Evolutionary conservation across 805 yeast genomes (phyloP).

Genomic region (Lipomyces kockii): DNA sequence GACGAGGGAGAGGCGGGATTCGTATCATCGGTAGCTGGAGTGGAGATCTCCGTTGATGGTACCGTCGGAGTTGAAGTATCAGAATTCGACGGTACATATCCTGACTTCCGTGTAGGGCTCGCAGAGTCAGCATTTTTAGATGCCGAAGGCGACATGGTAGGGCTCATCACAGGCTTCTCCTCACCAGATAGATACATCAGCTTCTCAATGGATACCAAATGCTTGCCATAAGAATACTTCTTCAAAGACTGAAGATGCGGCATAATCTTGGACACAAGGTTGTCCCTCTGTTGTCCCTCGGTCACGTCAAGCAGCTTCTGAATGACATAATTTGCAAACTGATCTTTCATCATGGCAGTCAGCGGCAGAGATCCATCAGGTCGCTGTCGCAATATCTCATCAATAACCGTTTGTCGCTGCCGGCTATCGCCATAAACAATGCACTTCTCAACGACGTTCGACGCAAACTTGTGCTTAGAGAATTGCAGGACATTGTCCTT

Average conservation of each 20-base stretch:
- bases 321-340: slow-evolving; percentile 95
- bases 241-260: slow-evolving; percentile 78
- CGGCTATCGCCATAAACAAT: slow-evolving; percentile 69
- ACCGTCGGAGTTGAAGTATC: not conserved
- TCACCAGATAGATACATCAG: slow-evolving; percentile 29
- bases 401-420: slow-evolving; percentile 67
- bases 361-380: slow-evolving; percentile 51
- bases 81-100: not conserved
- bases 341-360: slow-evolving; percentile 95
- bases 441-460: slow-evolving; percentile 95
- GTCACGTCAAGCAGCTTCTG: slow-evolving; percentile 90
- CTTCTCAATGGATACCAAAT: slow-evolving; percentile 45
- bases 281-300: slow-evolving; percentile 67
- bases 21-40: slow-evolving; percentile 11
- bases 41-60: not conserved
- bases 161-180: slow-evolving; percentile 12
- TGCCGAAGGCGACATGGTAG: slow-evolving; percentile 6
- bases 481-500: slow-evolving; percentile 73
- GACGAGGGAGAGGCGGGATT: slow-evolving; percentile 25
- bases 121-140: slow-evolving; percentile 2
- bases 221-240: slow-evolving; percentile 75
- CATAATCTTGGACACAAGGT: slow-evolving; percentile 73
- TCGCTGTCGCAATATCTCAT: slow-evolving; percentile 54
- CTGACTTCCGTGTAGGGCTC: slow-evolving; percentile 19
- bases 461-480: slow-evolving; percentile 96